These are phyloP conservation scores for Oehlia diaphana DNA, from an alignment of 192 early-diverging fungal species.

Conservation along the genomic window DNA sequence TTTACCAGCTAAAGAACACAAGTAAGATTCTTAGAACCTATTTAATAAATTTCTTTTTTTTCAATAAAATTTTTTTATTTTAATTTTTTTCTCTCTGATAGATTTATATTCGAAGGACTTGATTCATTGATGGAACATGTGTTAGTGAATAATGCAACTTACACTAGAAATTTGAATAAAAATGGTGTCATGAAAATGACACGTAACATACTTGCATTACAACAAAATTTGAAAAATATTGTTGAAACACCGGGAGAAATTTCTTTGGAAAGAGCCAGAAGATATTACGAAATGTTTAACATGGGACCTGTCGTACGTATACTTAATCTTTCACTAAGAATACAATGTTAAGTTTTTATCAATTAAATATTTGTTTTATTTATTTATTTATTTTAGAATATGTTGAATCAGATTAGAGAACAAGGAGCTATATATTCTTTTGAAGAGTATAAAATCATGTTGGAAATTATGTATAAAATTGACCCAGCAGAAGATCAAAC, in stretches of 20 bases:
- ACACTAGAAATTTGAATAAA: slow-evolving; percentile 67
- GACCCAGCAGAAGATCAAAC: slow-evolving; percentile 8
- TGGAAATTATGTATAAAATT: slow-evolving; percentile 67
- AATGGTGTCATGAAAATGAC: slow-evolving; percentile 76
- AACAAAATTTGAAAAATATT: slow-evolving; percentile 88
- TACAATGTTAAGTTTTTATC: neutral
- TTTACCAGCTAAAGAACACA: slow-evolving; percentile 61
- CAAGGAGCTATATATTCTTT: slow-evolving; percentile 64
- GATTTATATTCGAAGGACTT: slow-evolving; percentile 84
- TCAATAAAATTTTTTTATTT: neutral
- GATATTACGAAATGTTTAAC: slow-evolving; percentile 76
- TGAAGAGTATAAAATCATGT: slow-evolving; percentile 78
- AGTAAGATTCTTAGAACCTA: slow-evolving; percentile 39
- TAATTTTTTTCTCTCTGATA: slow-evolving; percentile 22
- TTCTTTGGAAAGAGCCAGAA: slow-evolving; percentile 65
- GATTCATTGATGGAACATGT: slow-evolving; percentile 71
- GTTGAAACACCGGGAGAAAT: slow-evolving; percentile 58
- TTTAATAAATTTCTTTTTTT: neutral
- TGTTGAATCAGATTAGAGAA: slow-evolving; percentile 61
- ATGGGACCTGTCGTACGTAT: slow-evolving; percentile 50
- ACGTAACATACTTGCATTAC: slow-evolving; percentile 81
- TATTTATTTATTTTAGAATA: slow-evolving; percentile 38
- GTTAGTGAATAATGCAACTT: slow-evolving; percentile 64
- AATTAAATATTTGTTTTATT: neutral
- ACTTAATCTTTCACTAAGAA: neutral